A percentile compares a stretch with the other conserved stretches of the same genome.
Evolutionary conservation across 768 basidiomycete genomes (phyloP).

Genomic region (Lyophyllum shimeji): DNA sequence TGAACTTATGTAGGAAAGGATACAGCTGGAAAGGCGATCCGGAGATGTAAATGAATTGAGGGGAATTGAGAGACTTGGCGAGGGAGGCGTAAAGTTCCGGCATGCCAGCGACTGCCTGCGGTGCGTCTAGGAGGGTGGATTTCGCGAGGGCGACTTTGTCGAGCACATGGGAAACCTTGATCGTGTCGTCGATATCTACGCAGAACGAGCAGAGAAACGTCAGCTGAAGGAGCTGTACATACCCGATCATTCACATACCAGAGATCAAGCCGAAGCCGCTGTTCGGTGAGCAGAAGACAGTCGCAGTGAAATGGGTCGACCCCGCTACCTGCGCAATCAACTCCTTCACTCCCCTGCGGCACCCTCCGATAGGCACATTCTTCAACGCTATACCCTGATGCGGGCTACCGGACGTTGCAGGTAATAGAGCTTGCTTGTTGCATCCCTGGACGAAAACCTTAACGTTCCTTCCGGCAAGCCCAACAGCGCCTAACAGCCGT

Average conservation of each 20-base stretch:
- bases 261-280: slow-evolving; percentile 44
- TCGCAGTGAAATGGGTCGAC: slow-evolving; percentile 24
- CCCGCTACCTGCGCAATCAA: slow-evolving; percentile 17
- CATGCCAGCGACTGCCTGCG: slow-evolving; percentile 41
- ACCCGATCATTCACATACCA: slow-evolving; percentile 20
- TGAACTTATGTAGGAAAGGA: slow-evolving; percentile 31
- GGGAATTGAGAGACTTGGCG: slow-evolving; percentile 30
- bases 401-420: not conserved
- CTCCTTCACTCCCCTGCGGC: slow-evolving; percentile 15
- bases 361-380: slow-evolving; percentile 26
- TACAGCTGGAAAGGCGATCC: slow-evolving; percentile 45
- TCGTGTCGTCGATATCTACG: too few species aligned
- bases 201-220: too few species aligned
- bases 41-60: slow-evolving; percentile 42
- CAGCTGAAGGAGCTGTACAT: not conserved
- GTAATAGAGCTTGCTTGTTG: too few species aligned
- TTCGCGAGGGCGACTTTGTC: too few species aligned
- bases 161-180: too few species aligned
- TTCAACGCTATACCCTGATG: not conserved
- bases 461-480: too few species aligned
- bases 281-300: slow-evolving; percentile 34
- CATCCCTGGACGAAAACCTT: too few species aligned
- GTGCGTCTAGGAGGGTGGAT: slow-evolving; percentile 5
- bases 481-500: too few species aligned
- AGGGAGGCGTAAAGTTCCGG: slow-evolving; percentile 41